Base-by-base conservation (phyloP, 345 rosid genomes). In the Lagerstroemia speciosa region DNA sequence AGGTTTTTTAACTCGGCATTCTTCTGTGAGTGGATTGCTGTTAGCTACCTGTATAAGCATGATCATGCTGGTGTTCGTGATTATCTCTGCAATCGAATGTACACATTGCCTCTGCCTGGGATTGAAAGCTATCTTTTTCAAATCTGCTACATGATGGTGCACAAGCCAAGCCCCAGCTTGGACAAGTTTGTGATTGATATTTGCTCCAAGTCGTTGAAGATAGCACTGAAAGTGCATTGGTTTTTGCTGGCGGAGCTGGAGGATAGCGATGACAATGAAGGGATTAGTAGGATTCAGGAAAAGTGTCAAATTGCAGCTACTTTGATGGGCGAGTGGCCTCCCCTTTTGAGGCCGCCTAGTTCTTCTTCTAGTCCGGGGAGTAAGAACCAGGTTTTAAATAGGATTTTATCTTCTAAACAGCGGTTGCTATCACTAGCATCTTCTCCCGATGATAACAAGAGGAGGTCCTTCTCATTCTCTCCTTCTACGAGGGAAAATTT, bases 1-100 rank as follows among this genome's bases (percentile, higher is more conserved):
- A 76, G 99, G 81, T 95, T 95, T 83, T 95, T 92, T 68, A 96
- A 95, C 80, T 95, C 99, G 5, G 78, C 99, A 17, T 95, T 95
- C 76, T 95, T 95, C 83, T 95, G 99, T 22, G 99, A 95, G 87
- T 95, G 99, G 99, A 95, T 95, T 75, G 99, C 99, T 5, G 98
- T 95, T 36, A 92, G 99, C 83, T 95, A 95, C 77, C 90, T 95
- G 14, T 95, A 95, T 80, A 95, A 95, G 87, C 99, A 95, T 67
- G 93, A 91, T 26, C 97, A 95, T 48, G 73, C 90, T 0, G 99
- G 98, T 62, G 98, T 95, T 12, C 87, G 99, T 38, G 99, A 95
- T 67, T 95, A 95, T 80, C 81, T 95, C 34, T 95, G 99, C 83
- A 95, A 95, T 81, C 78, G 98, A 79, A 95, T 95, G 99, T 92